phyloP scores from a whole-genome alignment of 306 rosid genomes.

The Clitoria ternatea region DNA sequence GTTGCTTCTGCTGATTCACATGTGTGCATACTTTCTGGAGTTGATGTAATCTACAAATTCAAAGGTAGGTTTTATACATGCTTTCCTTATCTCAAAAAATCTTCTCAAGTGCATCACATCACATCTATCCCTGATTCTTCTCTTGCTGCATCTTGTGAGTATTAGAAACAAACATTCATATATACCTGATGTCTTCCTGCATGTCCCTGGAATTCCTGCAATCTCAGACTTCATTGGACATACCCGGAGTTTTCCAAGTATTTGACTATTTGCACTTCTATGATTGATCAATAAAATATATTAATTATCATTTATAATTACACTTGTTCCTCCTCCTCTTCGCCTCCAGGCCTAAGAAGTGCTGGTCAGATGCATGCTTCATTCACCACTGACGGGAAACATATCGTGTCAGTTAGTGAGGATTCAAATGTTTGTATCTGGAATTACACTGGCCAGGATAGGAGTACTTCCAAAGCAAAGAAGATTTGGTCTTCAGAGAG shows the following conservation, averaged over 20 bases:
- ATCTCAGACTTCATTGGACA: not conserved
- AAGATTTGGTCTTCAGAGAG: conserved; percentile 59
- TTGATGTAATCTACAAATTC: conserved; percentile 52
- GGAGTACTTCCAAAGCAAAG: conserved; percentile 43
- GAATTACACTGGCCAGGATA: conserved; percentile 57
- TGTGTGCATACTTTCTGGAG: conserved; percentile 48
- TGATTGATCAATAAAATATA: not conserved
- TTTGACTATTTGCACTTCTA: not conserved
- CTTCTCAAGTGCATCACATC: not conserved
- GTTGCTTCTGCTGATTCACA: conserved; percentile 69
- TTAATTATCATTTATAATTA: not conserved
- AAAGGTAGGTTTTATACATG: conserved; percentile 42
- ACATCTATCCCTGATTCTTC: not conserved
- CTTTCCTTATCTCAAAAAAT: conserved; percentile 8
- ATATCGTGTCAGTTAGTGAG: conserved; percentile 60
- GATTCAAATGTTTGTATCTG: conserved; percentile 73
- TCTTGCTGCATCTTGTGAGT: not conserved
- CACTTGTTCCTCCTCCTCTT: not conserved
- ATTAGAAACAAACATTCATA: not conserved
- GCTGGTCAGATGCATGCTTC: conserved; percentile 68
- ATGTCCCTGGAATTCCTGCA: not conserved
- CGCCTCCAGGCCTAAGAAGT: conserved; percentile 49
- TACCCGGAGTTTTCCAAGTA: not conserved
- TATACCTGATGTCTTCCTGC: not conserved
- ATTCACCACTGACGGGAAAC: conserved; percentile 80